Conservation (phyloP, 2,329 filamentous ascomycete genomes). For the Cladosporium sp. region DNA sequence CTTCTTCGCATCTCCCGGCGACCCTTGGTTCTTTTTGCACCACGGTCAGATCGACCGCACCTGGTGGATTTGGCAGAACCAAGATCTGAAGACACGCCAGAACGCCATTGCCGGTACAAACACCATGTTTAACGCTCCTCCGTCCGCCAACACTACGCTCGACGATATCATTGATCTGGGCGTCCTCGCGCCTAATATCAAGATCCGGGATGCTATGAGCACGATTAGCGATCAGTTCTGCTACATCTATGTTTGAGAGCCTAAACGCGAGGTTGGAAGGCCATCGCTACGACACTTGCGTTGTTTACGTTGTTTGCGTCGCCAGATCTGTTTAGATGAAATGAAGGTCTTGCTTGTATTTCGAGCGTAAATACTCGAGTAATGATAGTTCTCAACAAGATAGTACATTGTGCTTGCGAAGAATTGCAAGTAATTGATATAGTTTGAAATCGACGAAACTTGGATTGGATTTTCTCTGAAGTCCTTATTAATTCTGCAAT, state of each 20-base stretch:
- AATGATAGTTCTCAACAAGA: not conserved
- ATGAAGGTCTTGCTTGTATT: not conserved
- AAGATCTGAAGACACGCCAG: slow-evolving; percentile 39
- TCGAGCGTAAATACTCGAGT: not conserved
- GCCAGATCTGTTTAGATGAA: not conserved
- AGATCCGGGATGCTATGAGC: slow-evolving; percentile 43
- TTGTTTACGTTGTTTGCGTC: too few species aligned
- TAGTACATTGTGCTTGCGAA: not conserved
- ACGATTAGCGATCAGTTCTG: slow-evolving; percentile 50
- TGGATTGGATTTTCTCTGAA: not conserved
- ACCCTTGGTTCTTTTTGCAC: slow-evolving; percentile 52
- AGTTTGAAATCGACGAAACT: not conserved
- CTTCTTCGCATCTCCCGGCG: slow-evolving; percentile 46
- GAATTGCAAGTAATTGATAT: not conserved
- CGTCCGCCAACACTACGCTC: slow-evolving; percentile 45
- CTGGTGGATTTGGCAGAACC: slow-evolving; percentile 55
- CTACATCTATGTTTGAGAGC: slow-evolving; percentile 43
- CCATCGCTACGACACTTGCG: too few species aligned
- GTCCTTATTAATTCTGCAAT: not conserved
- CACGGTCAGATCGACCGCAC: slow-evolving; percentile 51
- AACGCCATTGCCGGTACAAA: slow-evolving; percentile 44
- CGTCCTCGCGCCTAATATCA: slow-evolving; percentile 37
- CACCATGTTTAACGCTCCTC: slow-evolving; percentile 46
- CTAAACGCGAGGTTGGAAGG: not conserved
- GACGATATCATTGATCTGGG: slow-evolving; percentile 44